phyloP scores from a whole-genome alignment of 2,329 filamentous ascomycete species.

The Aureobasidium sp. region DNA sequence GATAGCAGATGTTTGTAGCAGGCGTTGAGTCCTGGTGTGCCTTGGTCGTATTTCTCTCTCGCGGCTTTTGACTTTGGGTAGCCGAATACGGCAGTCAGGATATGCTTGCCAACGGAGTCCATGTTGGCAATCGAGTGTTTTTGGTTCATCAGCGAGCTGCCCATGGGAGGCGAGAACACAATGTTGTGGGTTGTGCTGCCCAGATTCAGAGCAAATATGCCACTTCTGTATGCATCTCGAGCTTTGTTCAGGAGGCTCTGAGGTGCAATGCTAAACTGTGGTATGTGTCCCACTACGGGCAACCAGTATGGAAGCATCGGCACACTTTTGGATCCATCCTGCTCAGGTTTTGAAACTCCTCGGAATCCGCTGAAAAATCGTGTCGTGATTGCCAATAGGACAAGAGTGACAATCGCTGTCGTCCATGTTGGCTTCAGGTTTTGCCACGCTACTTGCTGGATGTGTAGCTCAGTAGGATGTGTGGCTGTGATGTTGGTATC shows the following conservation, averaged over 20 bases:
- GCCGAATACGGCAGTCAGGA: constrained; percentile 36
- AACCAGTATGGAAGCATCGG: constrained; percentile 54
- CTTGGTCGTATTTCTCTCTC: constrained; percentile 32
- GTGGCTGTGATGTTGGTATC: background rate
- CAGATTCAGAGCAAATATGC: constrained; percentile 44
- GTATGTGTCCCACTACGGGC: constrained; percentile 50
- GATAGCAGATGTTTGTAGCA: constrained; percentile 40
- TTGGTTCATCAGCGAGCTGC: constrained; percentile 35
- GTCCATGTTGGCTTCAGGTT: background rate
- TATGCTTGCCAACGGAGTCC: constrained; percentile 23
- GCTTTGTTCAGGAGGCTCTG: constrained; percentile 39
- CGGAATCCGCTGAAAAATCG: constrained; percentile 17
- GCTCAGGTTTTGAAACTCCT: constrained; percentile 13
- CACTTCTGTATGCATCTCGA: constrained; percentile 32
- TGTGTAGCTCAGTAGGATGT: background rate
- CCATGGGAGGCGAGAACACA: constrained; percentile 43
- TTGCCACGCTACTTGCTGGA: background rate
- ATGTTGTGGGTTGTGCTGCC: constrained; percentile 45
- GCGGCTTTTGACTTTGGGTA: constrained; percentile 29
- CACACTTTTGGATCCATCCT: constrained; percentile 31
- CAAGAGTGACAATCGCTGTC: background rate
- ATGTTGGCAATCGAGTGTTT: constrained; percentile 28
- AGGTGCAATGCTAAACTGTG: constrained; percentile 43
- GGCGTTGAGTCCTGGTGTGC: constrained; percentile 29
- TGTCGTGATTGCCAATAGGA: constrained; percentile 14